phyloP scores from a whole-genome alignment of 345 rosid genomes.

The Punica granatum region DNA sequence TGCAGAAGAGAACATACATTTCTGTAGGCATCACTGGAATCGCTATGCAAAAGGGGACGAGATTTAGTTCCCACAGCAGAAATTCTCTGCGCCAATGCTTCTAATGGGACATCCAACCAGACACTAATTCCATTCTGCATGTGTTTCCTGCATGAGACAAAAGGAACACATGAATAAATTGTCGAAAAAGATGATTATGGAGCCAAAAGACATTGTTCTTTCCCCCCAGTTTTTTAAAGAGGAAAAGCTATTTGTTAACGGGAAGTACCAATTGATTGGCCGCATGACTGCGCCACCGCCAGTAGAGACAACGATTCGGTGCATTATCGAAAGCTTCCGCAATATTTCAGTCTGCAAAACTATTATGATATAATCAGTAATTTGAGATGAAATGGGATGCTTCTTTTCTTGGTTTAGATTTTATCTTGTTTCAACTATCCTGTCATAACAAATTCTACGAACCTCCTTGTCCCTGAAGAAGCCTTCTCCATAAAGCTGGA shows the following conservation, averaged over 20 bases:
- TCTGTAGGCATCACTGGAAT: slow-evolving; percentile 72
- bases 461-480: slow-evolving; percentile 95
- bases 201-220: not conserved
- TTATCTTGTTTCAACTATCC: not conserved
- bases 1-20: slow-evolving; percentile 27
- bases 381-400: not conserved
- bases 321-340: slow-evolving; percentile 48
- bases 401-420: not conserved
- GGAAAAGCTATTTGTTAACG: not conserved
- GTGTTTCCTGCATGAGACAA: slow-evolving; percentile 43
- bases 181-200: not conserved
- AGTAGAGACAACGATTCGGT: slow-evolving; percentile 74
- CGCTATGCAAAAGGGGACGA: slow-evolving; percentile 75
- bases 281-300: slow-evolving; percentile 89
- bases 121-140: slow-evolving; percentile 83
- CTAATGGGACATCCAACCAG: slow-evolving; percentile 94
- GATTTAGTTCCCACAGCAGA: slow-evolving; percentile 88
- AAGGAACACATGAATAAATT: not conserved
- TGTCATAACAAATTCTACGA: slow-evolving; percentile 5
- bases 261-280: slow-evolving; percentile 68
- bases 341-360: slow-evolving; percentile 48
- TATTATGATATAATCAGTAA: not conserved
- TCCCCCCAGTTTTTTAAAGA: no score
- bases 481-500: slow-evolving; percentile 67
- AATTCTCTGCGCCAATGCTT: slow-evolving; percentile 85